phyloP scores from a whole-genome alignment of 202 grass and related monocot species.

The Eragrostis tef region DNA sequence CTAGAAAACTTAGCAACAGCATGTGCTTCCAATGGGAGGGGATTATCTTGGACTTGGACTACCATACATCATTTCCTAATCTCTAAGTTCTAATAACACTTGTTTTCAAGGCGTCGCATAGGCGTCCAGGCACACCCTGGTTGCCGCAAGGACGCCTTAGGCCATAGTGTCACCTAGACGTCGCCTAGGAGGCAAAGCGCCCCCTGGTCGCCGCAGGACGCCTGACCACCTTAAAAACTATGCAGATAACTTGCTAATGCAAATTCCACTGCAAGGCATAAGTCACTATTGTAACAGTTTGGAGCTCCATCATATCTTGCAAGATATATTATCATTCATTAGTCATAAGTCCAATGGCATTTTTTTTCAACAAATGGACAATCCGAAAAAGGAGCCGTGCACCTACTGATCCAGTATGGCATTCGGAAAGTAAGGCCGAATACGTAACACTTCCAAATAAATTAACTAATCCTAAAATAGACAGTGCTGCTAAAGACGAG shows the following conservation, averaged over 20 bases:
- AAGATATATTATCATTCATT: not conserved
- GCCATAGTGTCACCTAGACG: no score
- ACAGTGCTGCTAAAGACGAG: not conserved
- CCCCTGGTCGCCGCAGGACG: no score
- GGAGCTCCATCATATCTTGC: not conserved
- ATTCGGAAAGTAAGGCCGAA: not conserved
- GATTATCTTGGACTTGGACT: not conserved
- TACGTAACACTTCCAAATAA: conserved; percentile 24
- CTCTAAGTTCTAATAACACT: no score
- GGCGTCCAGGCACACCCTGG: no score
- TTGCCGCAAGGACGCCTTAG: no score
- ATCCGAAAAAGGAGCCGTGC: not conserved
- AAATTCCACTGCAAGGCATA: not conserved
- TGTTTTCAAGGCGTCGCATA: no score
- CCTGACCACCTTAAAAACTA: no score
- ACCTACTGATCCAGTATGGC: not conserved
- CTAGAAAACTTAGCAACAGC: not conserved
- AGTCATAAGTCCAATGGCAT: not conserved
- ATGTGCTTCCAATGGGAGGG: not conserved
- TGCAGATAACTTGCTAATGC: not conserved
- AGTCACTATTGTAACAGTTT: not conserved
- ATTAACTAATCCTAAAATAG: not conserved
- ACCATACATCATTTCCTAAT: conserved; percentile 16
- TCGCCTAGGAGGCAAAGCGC: no score
- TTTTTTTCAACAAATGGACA: not conserved